These are phyloP conservation scores for Macrolepiota dolichaula DNA, from an alignment of 768 basidiomycete species.

Conservation along the genomic window DNA sequence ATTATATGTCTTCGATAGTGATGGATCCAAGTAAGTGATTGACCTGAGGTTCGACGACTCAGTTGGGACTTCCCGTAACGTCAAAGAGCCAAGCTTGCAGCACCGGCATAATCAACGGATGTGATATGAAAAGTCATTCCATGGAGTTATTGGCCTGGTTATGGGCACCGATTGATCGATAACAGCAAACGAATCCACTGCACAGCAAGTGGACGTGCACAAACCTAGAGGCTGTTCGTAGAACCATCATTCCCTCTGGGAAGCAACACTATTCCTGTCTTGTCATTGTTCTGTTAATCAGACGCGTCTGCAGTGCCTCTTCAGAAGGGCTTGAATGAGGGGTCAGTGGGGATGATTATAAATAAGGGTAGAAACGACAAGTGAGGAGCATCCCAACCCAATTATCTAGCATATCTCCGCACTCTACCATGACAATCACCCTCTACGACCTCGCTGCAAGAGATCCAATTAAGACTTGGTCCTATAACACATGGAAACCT, in stretches of 20 bases:
- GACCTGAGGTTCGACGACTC: background rate
- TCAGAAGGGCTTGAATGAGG: background rate
- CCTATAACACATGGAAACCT: slow-evolving; percentile 28
- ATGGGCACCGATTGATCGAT: background rate
- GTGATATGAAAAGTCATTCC: background rate
- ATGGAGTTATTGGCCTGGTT: background rate
- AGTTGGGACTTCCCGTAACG: background rate
- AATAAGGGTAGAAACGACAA: background rate
- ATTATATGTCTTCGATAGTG: background rate
- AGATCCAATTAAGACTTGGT: slow-evolving; percentile 23
- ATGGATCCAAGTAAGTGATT: background rate
- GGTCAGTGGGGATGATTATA: background rate
- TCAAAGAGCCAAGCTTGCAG: background rate
- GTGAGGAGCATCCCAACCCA: background rate
- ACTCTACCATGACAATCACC: slow-evolving; percentile 20
- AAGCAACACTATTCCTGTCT: background rate
- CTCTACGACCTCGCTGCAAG: slow-evolving; percentile 34
- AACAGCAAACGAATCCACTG: background rate
- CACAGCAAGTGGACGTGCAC: background rate
- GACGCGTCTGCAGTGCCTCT: background rate
- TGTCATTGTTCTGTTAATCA: background rate
- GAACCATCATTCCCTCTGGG: background rate
- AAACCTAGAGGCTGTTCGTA: background rate
- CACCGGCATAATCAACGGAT: background rate
- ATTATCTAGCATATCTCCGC: background rate